Evolutionary conservation across 768 basidiomycete species (phyloP).

Genomic region (Gyrodon lividus): DNA sequence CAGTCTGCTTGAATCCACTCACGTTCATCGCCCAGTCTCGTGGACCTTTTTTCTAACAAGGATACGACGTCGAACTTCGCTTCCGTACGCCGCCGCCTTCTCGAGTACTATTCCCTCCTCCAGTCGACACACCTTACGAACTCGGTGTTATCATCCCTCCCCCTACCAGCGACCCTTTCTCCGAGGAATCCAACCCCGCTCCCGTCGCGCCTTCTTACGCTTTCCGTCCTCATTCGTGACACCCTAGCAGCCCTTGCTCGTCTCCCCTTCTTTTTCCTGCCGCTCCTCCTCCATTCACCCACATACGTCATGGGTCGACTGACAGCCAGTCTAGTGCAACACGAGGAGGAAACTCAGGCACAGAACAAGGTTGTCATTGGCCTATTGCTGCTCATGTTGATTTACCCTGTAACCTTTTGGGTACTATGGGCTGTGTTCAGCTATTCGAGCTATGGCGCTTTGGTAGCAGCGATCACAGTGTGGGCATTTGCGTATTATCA

Average conservation of each 20-base stretch:
- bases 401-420: constrained; percentile 85
- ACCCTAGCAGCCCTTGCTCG: constrained; percentile 66
- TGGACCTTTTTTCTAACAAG: constrained; percentile 80
- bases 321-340: constrained; percentile 70
- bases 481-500: constrained; percentile 86
- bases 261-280: constrained; percentile 88
- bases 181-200: constrained; percentile 68
- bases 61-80: constrained; percentile 59
- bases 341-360: constrained; percentile 93
- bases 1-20: constrained; percentile 17
- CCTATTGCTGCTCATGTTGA: constrained; percentile 64
- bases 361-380: constrained; percentile 97
- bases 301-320: constrained; percentile 79
- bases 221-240: constrained; percentile 76
- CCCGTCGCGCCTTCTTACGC: constrained; percentile 80
- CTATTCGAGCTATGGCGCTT: constrained; percentile 70
- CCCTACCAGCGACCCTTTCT: constrained; percentile 81
- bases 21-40: constrained; percentile 54
- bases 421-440: constrained; percentile 81
- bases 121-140: constrained; percentile 82
- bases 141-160: constrained; percentile 77
- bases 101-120: constrained; percentile 87
- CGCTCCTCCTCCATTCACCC: constrained; percentile 80
- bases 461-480: constrained; percentile 65
- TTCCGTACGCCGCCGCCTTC: constrained; percentile 64